Base-by-base conservation (phyloP, 2,329 filamentous ascomycete species). In the Colletotrichum coccodes region DNA sequence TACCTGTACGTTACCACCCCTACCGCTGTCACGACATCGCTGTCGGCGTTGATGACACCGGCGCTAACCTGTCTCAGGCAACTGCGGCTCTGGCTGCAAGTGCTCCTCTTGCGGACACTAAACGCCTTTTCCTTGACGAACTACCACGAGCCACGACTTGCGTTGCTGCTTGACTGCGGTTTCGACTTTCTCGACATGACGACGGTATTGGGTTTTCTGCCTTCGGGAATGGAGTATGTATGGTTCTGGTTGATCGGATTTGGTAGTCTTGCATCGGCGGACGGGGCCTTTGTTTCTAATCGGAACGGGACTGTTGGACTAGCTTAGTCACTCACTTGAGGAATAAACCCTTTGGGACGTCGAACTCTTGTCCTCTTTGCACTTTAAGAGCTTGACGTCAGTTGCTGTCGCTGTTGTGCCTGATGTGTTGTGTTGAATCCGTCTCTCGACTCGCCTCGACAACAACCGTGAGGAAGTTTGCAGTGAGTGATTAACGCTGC, bases 1-100 rank as follows among this genome's bases (percentile, higher is more conserved):
- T 54, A 60, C 67, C 60, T 72, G 71, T 70, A 70, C 6, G 67
- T 68, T 14, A 21, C 47, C 12, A 4, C 8, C 23, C 21, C 42
- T 53, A 18, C 42, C 23, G 28, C n/a, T 7, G n/a, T 34, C 36
- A 63, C 21, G 36, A 23, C 38, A 50, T 52, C 30, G 36, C 26
- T 14, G 62, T 18, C 54, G 30, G 32, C 21, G 30, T 38, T 32
- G 8, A 32, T 38, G 30, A 38, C 32, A 16, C 23, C 40, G 28
- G n/a, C 50, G 57, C 67, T 70, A 59, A 70, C 63, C 28, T 40
- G 50, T 68, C 56, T 58, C 26, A 70, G 67, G 67, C 67, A 71
- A 72, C 64, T 72, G 71, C 71, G 71, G 71, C 66, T 60, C 71
- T 34, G 61, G 60, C 71, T 72, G 71, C 70, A 61, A 52, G 58